Evolutionary conservation across 495 filamentous ascomycete genomes (phyloP).

Genomic region (Darksidea phi): DNA sequence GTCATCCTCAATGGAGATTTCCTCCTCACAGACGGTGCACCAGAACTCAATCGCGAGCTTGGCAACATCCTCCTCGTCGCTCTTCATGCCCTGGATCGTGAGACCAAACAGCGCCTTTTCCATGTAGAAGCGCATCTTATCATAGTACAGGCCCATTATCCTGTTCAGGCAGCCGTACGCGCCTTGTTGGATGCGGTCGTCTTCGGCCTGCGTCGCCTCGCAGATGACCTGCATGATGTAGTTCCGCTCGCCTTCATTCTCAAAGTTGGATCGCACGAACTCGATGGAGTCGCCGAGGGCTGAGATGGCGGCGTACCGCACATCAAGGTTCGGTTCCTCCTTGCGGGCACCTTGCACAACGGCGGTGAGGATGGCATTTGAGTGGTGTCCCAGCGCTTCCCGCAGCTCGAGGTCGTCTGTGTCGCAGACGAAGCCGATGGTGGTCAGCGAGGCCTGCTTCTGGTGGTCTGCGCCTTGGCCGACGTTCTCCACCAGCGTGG

Average conservation of each 20-base stretch:
- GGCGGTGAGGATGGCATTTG: conserved; percentile 95
- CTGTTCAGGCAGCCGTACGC: conserved; percentile 96
- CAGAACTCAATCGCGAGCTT: conserved; percentile 99
- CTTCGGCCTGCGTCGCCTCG: conserved; percentile 90
- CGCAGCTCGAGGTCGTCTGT: conserved; percentile 85
- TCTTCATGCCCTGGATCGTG: conserved; percentile 99
- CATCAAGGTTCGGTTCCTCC: conserved; percentile 86
- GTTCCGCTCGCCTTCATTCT: conserved; percentile 97
- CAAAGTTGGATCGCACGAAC: conserved; percentile 96
- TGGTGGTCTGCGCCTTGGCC: conserved; percentile 77
- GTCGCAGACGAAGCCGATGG: conserved; percentile 98
- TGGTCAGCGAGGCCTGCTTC: conserved; percentile 89
- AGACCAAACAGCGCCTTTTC: conserved; percentile 98
- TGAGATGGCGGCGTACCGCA: conserved; percentile 86
- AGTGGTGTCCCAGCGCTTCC: conserved; percentile 75
- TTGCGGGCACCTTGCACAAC: conserved; percentile 97
- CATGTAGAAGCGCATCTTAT: conserved; percentile 99
- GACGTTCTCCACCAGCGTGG: conserved; percentile 82
- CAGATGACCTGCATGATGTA: conserved; percentile 99
- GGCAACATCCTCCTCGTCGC: conserved; percentile 92
- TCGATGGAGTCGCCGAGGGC: conserved; percentile 96
- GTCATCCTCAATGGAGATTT: conserved; percentile 95
- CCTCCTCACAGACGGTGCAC: conserved; percentile 99
- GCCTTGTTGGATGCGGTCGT: conserved; percentile 86
- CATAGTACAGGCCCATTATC: conserved; percentile 97